phyloP scores from a whole-genome alignment of 106 monocot species.

The Dactylorhiza incarnata region DNA sequence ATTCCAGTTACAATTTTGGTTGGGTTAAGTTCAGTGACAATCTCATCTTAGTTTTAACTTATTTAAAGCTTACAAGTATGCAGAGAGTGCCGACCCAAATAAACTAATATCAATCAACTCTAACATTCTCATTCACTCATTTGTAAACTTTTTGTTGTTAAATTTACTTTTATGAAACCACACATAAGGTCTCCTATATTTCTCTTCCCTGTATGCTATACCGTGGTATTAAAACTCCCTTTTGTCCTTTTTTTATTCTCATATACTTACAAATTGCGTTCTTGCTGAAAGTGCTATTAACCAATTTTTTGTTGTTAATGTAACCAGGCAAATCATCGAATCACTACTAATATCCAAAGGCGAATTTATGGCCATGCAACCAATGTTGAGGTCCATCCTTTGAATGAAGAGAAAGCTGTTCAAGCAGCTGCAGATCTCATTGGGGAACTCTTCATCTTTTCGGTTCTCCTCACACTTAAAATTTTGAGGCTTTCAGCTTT shows the following conservation, averaged over 20 bases:
- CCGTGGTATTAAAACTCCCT: neutral
- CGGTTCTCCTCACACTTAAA: constrained; percentile 22
- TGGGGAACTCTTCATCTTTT: constrained; percentile 76
- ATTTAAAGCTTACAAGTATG: neutral
- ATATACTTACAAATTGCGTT: neutral
- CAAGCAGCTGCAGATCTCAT: constrained; percentile 86
- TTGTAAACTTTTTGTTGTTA: neutral
- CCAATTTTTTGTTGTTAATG: neutral
- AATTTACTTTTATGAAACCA: neutral
- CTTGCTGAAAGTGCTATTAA: neutral
- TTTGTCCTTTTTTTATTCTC: neutral
- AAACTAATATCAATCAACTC: neutral
- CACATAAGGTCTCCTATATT: neutral
- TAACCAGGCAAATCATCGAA: constrained; percentile 67
- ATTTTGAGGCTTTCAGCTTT: neutral
- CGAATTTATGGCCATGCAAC: constrained; percentile 78
- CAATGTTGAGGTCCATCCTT: constrained; percentile 71
- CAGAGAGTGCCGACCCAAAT: neutral
- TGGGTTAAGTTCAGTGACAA: neutral
- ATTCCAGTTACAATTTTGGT: neutral
- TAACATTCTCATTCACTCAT: neutral
- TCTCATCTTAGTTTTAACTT: neutral
- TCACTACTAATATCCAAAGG: constrained; percentile 79
- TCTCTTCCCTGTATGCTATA: neutral
- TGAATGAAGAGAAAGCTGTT: constrained; percentile 94